phyloP scores from a whole-genome alignment of 306 rosid genomes.

The Prunus mira region DNA sequence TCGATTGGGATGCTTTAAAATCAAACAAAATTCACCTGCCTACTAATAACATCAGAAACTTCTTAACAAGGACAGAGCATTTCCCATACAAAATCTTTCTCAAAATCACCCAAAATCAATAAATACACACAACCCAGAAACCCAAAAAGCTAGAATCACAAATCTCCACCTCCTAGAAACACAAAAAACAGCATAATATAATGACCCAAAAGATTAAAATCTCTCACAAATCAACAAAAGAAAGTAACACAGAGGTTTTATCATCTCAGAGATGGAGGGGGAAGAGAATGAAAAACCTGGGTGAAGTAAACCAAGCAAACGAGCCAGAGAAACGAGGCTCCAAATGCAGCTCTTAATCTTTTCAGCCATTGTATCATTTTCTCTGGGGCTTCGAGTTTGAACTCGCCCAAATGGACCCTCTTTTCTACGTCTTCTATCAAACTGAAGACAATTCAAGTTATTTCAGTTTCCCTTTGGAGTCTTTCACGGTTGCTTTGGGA shows the following conservation, averaged over 20 bases:
- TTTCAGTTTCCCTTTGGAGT: constrained; percentile 17
- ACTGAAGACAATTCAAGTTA: background rate
- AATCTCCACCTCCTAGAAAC: constrained; percentile 15
- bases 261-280: background rate
- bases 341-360: constrained; percentile 54
- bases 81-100: background rate
- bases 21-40: background rate
- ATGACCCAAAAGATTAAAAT: background rate
- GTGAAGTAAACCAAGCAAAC: constrained; percentile 87
- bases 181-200: background rate
- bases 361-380: constrained; percentile 67
- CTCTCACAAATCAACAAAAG: background rate
- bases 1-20: background rate
- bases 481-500: constrained; percentile 14
- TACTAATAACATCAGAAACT: background rate
- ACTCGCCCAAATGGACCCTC: background rate
- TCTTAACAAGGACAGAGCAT: background rate
- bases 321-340: constrained; percentile 73
- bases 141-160: background rate
- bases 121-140: constrained; percentile 14
- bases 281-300: constrained; percentile 47
- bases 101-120: constrained; percentile 3
- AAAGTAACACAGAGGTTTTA: background rate
- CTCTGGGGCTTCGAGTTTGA: background rate
- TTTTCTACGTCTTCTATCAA: background rate